phyloP scores from a whole-genome alignment of 2,329 filamentous ascomycete species.

The Aspergillus carbonarius region DNA sequence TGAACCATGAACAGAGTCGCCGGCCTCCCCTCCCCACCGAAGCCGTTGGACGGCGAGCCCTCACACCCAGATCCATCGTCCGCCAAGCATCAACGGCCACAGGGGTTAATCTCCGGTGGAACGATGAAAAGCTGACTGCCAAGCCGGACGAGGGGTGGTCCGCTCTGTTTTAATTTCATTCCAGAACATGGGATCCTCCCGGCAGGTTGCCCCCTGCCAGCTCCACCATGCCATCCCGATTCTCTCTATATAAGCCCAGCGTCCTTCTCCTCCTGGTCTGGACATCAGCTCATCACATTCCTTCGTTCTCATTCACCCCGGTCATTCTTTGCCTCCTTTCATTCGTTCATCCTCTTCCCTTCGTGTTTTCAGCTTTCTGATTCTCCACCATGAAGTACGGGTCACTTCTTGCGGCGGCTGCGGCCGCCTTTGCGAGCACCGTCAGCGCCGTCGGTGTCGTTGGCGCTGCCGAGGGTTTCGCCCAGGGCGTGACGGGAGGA shows the following conservation, averaged over 20 bases:
- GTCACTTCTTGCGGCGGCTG: conserved; percentile 9
- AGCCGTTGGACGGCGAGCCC: too few species aligned
- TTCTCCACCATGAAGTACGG: conserved; percentile 15
- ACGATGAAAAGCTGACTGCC: background rate
- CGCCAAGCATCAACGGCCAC: background rate
- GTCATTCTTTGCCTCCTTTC: background rate
- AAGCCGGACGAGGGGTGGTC: background rate
- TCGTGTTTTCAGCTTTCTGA: background rate
- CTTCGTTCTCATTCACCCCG: background rate
- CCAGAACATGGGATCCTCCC: background rate
- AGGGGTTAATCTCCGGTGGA: background rate
- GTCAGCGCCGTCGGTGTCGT: conserved; percentile 17
- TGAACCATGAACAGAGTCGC: too few species aligned
- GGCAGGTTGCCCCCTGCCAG: background rate
- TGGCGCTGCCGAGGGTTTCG: conserved; percentile 49
- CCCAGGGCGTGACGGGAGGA: conserved; percentile 60
- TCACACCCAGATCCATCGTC: too few species aligned
- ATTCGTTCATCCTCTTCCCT: background rate
- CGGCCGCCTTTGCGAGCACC: conserved; percentile 8
- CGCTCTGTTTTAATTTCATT: background rate
- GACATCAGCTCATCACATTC: background rate
- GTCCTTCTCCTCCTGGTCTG: background rate
- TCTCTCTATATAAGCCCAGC: background rate
- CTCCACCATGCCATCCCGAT: background rate
- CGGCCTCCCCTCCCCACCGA: too few species aligned